These are phyloP conservation scores for Monosporascus sp. DNA, from an alignment of 2,329 filamentous ascomycete genomes.

Conservation along the genomic window DNA sequence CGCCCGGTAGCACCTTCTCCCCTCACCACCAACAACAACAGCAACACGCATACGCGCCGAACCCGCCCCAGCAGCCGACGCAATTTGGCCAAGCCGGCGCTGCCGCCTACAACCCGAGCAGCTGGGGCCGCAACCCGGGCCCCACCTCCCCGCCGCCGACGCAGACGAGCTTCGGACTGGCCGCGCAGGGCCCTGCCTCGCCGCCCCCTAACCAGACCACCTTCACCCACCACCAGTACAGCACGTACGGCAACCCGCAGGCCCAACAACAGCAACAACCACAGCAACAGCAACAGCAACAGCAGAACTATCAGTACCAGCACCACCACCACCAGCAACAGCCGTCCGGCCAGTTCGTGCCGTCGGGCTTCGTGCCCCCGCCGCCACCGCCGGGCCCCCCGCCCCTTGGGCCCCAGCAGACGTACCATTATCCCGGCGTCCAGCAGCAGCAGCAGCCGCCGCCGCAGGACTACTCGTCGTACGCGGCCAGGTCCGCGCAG, in stretches of 20 bases:
- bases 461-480: conserved; percentile 11
- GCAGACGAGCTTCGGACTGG: conserved; percentile 31
- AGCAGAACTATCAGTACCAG: conserved; percentile 25
- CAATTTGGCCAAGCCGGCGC: conserved; percentile 40
- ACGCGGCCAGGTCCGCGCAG: no score
- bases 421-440: conserved; percentile 45
- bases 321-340: conserved; percentile 18
- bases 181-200: conserved; percentile 38
- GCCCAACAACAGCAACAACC: conserved; percentile 34
- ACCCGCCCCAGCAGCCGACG: conserved; percentile 35
- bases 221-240: conserved; percentile 39
- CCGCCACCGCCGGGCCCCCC: conserved; percentile 60
- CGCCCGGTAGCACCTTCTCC: conserved; percentile 26
- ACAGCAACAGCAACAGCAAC: conserved; percentile 35
- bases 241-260: conserved; percentile 41
- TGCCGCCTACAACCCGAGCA: conserved; percentile 50
- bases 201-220: conserved; percentile 47
- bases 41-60: conserved; percentile 26
- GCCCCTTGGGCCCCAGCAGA: conserved; percentile 57
- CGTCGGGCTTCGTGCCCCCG: conserved; percentile 56
- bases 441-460: conserved; percentile 11
- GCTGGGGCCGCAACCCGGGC: conserved; percentile 52
- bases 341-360: conserved; percentile 36
- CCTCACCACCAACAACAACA: conserved; percentile 29
- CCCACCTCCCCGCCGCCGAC: conserved; percentile 41